Base-by-base conservation (phyloP, 2,329 filamentous ascomycete genomes). In the Akanthomyces uredinophilus region DNA sequence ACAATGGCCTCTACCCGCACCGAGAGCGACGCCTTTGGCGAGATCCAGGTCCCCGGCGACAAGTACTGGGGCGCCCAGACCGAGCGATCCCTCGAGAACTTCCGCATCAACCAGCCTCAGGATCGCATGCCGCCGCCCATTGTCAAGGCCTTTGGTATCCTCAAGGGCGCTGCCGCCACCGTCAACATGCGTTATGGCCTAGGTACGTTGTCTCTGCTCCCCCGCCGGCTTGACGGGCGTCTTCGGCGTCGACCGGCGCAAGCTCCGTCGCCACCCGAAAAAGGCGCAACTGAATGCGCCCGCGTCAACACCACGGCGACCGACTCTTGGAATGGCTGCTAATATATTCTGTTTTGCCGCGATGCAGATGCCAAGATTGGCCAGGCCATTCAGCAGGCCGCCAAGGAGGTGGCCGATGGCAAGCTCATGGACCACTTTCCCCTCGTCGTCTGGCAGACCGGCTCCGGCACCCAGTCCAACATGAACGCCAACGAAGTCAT, bases 401-500 rank as follows among this genome's bases (percentile, higher is more conserved):
- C 95, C 67, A 85, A 88, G 66, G 95, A 99, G 81, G 94, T 99
- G 46, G 93, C 94, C 62, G 89, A 91, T 66, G 87, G 95, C 73
- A 96, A 97, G 84, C 88, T 98, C 70, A 77, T 96, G 72, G 93
- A 97, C 77, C 94, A 98, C 83, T 98, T 99, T 81, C 95, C 95
- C 67, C 90, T 98, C 65, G 94, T 98, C 62, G 94, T 99, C 73
- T 99, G 95, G 95, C 95, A 99, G 83, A 99, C 95, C 60, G 95
- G 95, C 66, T 98, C 95, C 56, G 95, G 95, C 74, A 98, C 95
- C 35, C 95, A 98, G 83, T 97, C 93, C 77, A 98, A 96, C 87
- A 98, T 98, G 95, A 99, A 99, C 81, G 93, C 94, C 75, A 99
- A 99, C 82, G 95, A 99, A 78, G 95, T 99, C 78, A 98, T 99